Base-by-base conservation (phyloP, 1,139 yeast genomes). In the Wickerhamomyces sp. region DNA sequence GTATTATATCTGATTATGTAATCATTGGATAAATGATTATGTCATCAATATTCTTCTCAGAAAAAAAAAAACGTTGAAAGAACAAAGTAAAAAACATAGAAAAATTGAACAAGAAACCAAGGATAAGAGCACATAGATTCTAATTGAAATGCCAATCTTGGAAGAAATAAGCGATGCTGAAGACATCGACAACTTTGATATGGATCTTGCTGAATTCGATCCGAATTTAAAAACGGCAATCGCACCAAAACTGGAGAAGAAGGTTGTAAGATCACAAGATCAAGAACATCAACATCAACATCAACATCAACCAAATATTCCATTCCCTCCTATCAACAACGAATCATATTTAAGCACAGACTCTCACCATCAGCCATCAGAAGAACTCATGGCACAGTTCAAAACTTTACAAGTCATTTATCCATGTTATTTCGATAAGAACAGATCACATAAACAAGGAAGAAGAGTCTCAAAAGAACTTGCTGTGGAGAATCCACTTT, bases 171-270 rank as follows among this genome's bases (percentile, higher is more conserved):
- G 77, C 45, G 95, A 86, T 58, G 67, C 60, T 37, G 91, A 85
- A 41, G 95, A 86, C 52, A 81, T 89, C 62, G 96, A 88, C 57
- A 79, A 86, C 62, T 69, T 87, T 78, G 96, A 88, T 50, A 82
- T 86, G 84, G 96, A 88, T 60, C 70, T 89, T 27, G 93, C 95
- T 9, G 89, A 88, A 64, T 82, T 87, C 46, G 96, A 88, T 59
- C 89, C 96, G 14, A 61, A 65, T 30, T 62, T 81, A 42, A 70
- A 59, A 30, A 80, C 89, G 0, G 85, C 88, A 4, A 61, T 81
- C 16, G 88, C 88, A 1, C 88, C 88, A 29, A 68, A 72, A 49
- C 73, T 79, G 13, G 68, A 70, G 43, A 83, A 85, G 23, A 58
- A 65, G 2, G 66, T 80, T 19, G 72, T 70, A 8, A 68, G 85